Conservation (phyloP, 2,329 filamentous ascomycete genomes). For the Chaetomiaceae sp. region DNA sequence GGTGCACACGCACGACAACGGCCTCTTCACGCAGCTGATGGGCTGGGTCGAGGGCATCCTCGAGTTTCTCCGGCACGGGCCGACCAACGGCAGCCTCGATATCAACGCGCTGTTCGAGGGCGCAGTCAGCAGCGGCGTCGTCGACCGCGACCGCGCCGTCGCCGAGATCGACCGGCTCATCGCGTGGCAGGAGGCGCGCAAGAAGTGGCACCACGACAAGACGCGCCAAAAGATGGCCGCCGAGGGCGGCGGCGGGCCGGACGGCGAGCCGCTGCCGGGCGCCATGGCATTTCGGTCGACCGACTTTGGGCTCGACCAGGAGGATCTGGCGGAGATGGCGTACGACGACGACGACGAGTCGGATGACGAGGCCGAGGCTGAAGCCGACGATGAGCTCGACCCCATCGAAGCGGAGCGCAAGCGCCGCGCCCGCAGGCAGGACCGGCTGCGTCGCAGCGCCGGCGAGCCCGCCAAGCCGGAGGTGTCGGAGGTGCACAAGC, state of each 20-base stretch:
- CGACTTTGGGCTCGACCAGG: slow-evolving; percentile 85
- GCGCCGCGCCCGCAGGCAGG: slow-evolving; percentile 68
- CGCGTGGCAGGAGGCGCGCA: slow-evolving; percentile 87
- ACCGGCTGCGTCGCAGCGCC: slow-evolving; percentile 70
- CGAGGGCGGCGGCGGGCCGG: slow-evolving; percentile 47
- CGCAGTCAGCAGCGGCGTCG: slow-evolving; percentile 56
- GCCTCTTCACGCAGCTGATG: slow-evolving; percentile 94
- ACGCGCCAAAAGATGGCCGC: slow-evolving; percentile 98
- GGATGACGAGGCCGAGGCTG: slow-evolving; percentile 58
- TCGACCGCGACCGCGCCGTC: slow-evolving; percentile 68
- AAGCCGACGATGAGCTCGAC: slow-evolving; percentile 71
- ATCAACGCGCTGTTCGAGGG: slow-evolving; percentile 91
- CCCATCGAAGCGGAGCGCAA: slow-evolving; percentile 83
- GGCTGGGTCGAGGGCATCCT: slow-evolving; percentile 94
- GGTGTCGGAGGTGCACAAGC: slow-evolving; percentile 71
- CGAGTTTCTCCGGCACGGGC: slow-evolving; percentile 83
- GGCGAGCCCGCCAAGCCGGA: slow-evolving; percentile 78
- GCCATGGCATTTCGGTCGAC: slow-evolving; percentile 63
- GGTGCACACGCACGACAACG: slow-evolving; percentile 94
- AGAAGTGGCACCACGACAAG: slow-evolving; percentile 98
- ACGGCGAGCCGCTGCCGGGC: slow-evolving; percentile 45
- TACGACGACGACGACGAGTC: slow-evolving; percentile 70
- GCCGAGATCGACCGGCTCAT: slow-evolving; percentile 81
- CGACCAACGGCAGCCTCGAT: slow-evolving; percentile 77
- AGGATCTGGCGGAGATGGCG: slow-evolving; percentile 79